Evolutionary conservation across 306 rosid species (phyloP).

Genomic region (Pachyrhizus erosus): DNA sequence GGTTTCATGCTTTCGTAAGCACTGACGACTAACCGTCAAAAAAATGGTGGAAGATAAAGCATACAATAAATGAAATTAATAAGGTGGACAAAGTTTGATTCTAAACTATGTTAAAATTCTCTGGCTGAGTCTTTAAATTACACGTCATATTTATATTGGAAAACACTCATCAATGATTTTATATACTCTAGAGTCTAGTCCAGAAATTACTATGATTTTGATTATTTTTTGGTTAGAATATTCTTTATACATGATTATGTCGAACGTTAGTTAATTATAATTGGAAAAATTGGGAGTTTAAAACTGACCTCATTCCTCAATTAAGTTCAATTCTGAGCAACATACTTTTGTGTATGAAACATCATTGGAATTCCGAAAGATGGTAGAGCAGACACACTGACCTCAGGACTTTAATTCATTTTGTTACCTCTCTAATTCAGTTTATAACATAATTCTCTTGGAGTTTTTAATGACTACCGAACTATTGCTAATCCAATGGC

Average conservation of each 20-base stretch:
- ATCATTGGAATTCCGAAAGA: slow-evolving; percentile 13
- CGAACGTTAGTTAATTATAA: background rate
- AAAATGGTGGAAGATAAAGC: slow-evolving; percentile 1
- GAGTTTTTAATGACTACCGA: background rate
- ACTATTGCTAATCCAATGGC: background rate
- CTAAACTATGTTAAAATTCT: too few species aligned
- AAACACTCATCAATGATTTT: too few species aligned
- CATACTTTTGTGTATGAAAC: slow-evolving; percentile 42
- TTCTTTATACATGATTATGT: background rate
- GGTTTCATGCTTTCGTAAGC: slow-evolving; percentile 17
- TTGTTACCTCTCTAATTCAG: background rate
- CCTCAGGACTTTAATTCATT: background rate
- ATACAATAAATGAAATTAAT: background rate
- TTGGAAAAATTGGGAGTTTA: background rate
- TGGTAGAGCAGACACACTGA: slow-evolving; percentile 11
- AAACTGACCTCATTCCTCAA: background rate
- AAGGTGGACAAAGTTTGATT: background rate
- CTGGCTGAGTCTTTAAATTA: too few species aligned
- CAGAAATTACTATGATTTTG: background rate
- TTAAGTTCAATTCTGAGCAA: slow-evolving; percentile 1
- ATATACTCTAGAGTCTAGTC: too few species aligned
- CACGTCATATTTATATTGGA: too few species aligned
- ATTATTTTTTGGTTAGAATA: background rate
- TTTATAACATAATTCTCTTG: background rate
- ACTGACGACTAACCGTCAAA: slow-evolving; percentile 7